Conservation (phyloP, 495 filamentous ascomycete genomes). For the Aspergillus indologenus region DNA sequence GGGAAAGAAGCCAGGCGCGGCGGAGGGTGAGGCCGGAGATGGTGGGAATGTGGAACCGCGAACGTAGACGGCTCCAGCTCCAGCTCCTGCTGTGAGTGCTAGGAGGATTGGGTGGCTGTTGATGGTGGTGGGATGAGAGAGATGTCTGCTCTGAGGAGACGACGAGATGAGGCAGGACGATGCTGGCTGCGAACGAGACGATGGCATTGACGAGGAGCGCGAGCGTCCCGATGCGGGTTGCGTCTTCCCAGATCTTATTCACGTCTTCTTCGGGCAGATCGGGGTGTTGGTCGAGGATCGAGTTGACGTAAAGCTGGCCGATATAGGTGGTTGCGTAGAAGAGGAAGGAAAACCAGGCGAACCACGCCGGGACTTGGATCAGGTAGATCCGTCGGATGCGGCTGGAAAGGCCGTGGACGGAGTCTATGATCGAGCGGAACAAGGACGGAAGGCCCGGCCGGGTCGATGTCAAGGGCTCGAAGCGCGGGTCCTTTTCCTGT, state of each 20-base stretch:
- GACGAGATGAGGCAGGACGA: slow-evolving; percentile 76
- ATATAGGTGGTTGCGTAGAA: slow-evolving; percentile 90
- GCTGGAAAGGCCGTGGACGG: slow-evolving; percentile 66
- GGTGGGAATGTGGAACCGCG: slow-evolving; percentile 61
- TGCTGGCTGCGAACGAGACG: slow-evolving; percentile 69
- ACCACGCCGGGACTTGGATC: slow-evolving; percentile 84
- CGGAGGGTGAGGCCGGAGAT: slow-evolving; percentile 82
- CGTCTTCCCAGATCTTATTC: slow-evolving; percentile 70
- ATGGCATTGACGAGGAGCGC: slow-evolving; percentile 79
- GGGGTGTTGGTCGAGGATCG: slow-evolving; percentile 67
- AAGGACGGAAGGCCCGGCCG: slow-evolving; percentile 64
- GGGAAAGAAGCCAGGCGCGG: slow-evolving; percentile 75
- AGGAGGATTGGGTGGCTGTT: slow-evolving; percentile 32
- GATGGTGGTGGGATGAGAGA: not conserved
- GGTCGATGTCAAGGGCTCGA: slow-evolving; percentile 54
- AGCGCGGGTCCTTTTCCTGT: slow-evolving; percentile 71
- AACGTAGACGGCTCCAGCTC: slow-evolving; percentile 13
- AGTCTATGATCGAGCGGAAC: slow-evolving; percentile 68
- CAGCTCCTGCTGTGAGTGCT: not conserved
- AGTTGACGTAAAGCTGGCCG: slow-evolving; percentile 80
- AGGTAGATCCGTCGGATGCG: slow-evolving; percentile 76
- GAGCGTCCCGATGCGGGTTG: slow-evolving; percentile 76
- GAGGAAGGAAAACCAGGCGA: slow-evolving; percentile 90
- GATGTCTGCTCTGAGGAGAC: slow-evolving; percentile 59
- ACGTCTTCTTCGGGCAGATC: slow-evolving; percentile 69